phyloP scores from a whole-genome alignment of 352 stramenopile species.

The Phytophthora tentaculata region DNA sequence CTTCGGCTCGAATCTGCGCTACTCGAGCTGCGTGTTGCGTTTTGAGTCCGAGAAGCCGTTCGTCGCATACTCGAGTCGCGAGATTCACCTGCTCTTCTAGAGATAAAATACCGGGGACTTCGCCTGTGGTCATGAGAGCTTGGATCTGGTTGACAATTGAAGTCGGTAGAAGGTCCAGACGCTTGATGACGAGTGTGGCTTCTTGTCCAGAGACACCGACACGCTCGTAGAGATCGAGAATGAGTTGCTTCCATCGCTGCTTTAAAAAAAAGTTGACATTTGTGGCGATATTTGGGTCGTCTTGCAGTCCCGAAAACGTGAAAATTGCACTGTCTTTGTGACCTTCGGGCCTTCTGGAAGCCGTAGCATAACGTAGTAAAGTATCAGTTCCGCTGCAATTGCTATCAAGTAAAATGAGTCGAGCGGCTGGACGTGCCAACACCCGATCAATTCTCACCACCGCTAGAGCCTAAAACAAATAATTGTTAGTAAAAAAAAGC shows the following conservation, averaged over 20 bases:
- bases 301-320: slow-evolving; percentile 39
- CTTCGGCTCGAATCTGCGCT: slow-evolving; percentile 39
- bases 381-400: slow-evolving; percentile 40
- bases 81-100: slow-evolving; percentile 75
- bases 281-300: slow-evolving; percentile 14
- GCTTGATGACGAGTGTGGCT: slow-evolving; percentile 67
- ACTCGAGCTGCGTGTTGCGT: slow-evolving; percentile 37
- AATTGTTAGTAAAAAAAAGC: not conserved
- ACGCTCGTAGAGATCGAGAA: slow-evolving; percentile 57
- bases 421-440: slow-evolving; percentile 42
- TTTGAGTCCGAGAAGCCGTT: slow-evolving; percentile 64
- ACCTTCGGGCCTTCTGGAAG: slow-evolving; percentile 6
- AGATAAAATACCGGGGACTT: slow-evolving; percentile 63
- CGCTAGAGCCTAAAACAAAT: slow-evolving; percentile 31
- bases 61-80: slow-evolving; percentile 63
- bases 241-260: slow-evolving; percentile 48
- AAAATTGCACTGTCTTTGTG: slow-evolving; percentile 18
- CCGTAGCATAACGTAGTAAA: slow-evolving; percentile 41
- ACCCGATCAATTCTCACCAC: slow-evolving; percentile 54
- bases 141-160: slow-evolving; percentile 52
- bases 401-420: slow-evolving; percentile 42
- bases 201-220: slow-evolving; percentile 61
- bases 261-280: not conserved
- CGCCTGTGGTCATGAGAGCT: slow-evolving; percentile 56
- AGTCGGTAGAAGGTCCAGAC: slow-evolving; percentile 44